A percentile compares a stretch with the other conserved stretches of the same genome.
These are phyloP conservation scores for Paraphoma chrysanthemicola DNA, from an alignment of 2,329 filamentous ascomycete genomes.

Conservation along the genomic window DNA sequence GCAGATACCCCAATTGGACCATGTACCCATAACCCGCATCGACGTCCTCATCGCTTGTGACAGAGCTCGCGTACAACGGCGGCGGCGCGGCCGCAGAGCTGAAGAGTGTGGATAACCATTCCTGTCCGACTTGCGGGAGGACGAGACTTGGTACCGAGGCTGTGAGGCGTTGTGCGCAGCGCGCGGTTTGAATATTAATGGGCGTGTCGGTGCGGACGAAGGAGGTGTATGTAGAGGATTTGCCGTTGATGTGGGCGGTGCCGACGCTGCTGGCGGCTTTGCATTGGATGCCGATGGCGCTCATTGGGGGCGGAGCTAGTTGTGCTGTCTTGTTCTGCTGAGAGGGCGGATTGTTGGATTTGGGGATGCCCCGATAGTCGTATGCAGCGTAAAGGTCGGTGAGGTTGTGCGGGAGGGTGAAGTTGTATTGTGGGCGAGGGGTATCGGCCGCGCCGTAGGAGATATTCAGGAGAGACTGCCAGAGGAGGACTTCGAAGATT, in stretches of 20 bases:
- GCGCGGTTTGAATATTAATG: not conserved
- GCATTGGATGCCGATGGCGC: constrained; percentile 12
- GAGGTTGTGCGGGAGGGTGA: not conserved
- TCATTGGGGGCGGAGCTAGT: constrained; percentile 2
- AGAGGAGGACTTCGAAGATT: constrained; percentile 3
- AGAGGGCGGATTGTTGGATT: no score
- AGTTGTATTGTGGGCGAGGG: not conserved
- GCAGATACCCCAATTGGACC: constrained; percentile 3
- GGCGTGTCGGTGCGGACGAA: constrained; percentile 14
- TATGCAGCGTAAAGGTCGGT: constrained; percentile 3
- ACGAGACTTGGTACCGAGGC: not conserved
- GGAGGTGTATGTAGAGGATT: constrained; percentile 9
- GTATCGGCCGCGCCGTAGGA: not conserved
- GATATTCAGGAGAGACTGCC: not conserved
- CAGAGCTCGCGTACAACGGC: constrained; percentile 2
- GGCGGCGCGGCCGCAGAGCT: constrained; percentile 6
- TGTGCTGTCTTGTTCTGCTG: not conserved
- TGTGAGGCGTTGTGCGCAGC: constrained; percentile 4
- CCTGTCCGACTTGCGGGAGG: not conserved
- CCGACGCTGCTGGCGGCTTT: constrained; percentile 14
- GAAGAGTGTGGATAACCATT: constrained; percentile 4
- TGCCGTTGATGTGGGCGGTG: constrained; percentile 9
- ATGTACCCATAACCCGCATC: not conserved
- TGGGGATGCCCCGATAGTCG: not conserved
- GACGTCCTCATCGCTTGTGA: not conserved